These are phyloP conservation scores for Ceratobasidium sp. DNA, from an alignment of 1,284 basidiomycete genomes.

Conservation along the genomic window DNA sequence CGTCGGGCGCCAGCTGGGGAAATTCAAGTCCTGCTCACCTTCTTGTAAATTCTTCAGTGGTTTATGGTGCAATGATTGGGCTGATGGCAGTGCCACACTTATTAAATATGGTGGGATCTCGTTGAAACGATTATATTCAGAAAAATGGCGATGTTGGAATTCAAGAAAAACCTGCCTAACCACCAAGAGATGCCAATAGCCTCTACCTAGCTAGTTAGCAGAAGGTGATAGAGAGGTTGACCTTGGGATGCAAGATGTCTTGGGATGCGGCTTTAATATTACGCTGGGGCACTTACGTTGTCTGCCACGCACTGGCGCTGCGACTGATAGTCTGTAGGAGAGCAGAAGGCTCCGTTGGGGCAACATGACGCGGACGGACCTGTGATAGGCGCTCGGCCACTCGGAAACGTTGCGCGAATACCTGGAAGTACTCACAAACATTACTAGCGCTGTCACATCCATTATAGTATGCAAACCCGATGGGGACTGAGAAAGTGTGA, in stretches of 20 bases:
- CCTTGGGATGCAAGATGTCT: slow-evolving; percentile 34
- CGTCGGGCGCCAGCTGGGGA: neutral
- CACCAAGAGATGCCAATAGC: no score
- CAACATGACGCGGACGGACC: slow-evolving; percentile 47
- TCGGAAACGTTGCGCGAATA: slow-evolving; percentile 5
- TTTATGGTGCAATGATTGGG: neutral
- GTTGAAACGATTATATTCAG: no score
- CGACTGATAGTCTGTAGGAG: slow-evolving; percentile 50
- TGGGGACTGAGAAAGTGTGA: slow-evolving; percentile 55
- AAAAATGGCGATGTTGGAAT: no score
- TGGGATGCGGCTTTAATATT: no score
- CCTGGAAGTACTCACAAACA: slow-evolving; percentile 51
- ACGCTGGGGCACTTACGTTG: slow-evolving; percentile 50
- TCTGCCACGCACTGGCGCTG: slow-evolving; percentile 55
- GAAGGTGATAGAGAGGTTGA: slow-evolving; percentile 47
- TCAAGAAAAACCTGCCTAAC: no score
- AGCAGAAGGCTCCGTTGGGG: slow-evolving; percentile 51
- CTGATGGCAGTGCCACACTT: neutral
- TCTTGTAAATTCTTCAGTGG: neutral
- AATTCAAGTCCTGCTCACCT: neutral
- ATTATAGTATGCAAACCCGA: slow-evolving; percentile 56
- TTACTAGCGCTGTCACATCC: slow-evolving; percentile 56
- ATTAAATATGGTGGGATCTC: no score
- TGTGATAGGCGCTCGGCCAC: slow-evolving; percentile 42
- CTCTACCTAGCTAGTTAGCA: slow-evolving; percentile 13